phyloP scores from a whole-genome alignment of 1,139 yeast genomes.

The Zygosaccharomyces pseudobailii region DNA sequence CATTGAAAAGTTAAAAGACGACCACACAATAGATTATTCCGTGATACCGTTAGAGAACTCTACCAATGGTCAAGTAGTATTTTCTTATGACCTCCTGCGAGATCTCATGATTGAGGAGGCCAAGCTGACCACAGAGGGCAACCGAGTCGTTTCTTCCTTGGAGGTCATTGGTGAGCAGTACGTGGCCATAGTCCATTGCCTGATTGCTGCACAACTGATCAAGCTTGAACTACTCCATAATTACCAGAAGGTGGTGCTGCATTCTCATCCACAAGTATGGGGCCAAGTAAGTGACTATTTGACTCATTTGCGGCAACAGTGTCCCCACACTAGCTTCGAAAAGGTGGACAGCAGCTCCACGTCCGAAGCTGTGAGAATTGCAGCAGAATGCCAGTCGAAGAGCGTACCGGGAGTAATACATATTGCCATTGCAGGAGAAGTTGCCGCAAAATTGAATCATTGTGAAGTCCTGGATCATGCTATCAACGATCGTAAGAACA shows the following conservation, averaged over 20 bases:
- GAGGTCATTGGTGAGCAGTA: constrained; percentile 70
- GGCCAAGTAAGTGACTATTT: constrained; percentile 73
- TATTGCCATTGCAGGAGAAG: constrained; percentile 56
- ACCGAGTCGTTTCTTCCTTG: constrained; percentile 34
- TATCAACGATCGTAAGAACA: constrained; percentile 67
- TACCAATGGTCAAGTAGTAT: constrained; percentile 88
- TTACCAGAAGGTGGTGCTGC: constrained; percentile 49
- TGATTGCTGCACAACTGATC: constrained; percentile 47
- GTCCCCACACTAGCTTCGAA: constrained; percentile 37
- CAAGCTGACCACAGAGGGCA: constrained; percentile 10
- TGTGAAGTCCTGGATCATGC: constrained; percentile 52
- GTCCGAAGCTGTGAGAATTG: constrained; percentile 73
- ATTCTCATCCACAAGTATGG: constrained; percentile 98
- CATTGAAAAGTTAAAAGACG: constrained; percentile 47
- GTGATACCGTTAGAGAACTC: constrained; percentile 95
- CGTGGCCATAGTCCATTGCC: constrained; percentile 76
- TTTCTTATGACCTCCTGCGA: constrained; percentile 74
- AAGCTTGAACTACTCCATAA: constrained; percentile 31
- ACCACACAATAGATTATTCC: constrained; percentile 53
- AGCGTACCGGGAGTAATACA: constrained; percentile 33
- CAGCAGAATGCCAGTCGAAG: constrained; percentile 31
- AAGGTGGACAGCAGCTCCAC: constrained; percentile 72
- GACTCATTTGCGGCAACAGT: constrained; percentile 43
- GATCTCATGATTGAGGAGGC: constrained; percentile 47
- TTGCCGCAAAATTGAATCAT: constrained; percentile 61